phyloP scores from a whole-genome alignment of 2,329 filamentous ascomycete species.

The Hypoxylon sp. region DNA sequence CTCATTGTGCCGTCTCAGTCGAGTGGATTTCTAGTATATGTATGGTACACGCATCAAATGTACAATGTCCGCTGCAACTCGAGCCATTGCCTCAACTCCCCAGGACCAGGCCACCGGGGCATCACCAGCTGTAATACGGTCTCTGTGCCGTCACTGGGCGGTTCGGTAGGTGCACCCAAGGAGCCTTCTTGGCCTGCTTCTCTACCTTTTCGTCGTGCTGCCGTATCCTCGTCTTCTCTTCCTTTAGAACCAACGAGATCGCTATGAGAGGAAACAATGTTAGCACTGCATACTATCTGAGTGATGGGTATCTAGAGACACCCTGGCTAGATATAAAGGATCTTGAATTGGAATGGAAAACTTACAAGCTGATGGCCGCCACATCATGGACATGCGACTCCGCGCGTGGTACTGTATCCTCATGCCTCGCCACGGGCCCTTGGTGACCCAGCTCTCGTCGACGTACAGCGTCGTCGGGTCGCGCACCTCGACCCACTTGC shows the following conservation, averaged over 20 bases:
- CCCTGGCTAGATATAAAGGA: not conserved
- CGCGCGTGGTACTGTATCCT: constrained; percentile 81
- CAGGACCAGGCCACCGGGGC: not conserved
- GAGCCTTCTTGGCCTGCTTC: constrained; percentile 80
- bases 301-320: not conserved
- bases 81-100: not conserved
- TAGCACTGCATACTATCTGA: not conserved
- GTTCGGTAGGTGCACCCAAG: constrained; percentile 92
- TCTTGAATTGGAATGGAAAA: constrained; percentile 49
- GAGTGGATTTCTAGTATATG: constrained; percentile 23
- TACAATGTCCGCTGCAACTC: constrained; percentile 19
- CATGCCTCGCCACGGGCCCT: constrained; percentile 72
- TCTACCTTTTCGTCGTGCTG: constrained; percentile 82
- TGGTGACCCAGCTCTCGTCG: constrained; percentile 92
- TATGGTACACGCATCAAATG: constrained; percentile 41
- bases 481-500: constrained; percentile 76
- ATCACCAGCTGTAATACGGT: constrained; percentile 92
- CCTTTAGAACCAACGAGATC: constrained; percentile 87
- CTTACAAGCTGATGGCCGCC: constrained; percentile 82
- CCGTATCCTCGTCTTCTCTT: constrained; percentile 90
- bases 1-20: constrained; percentile 7
- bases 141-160: constrained; percentile 86
- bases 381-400: constrained; percentile 77
- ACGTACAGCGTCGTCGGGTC: constrained; percentile 91
- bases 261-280: constrained; percentile 63